Evolutionary conservation across 2,329 filamentous ascomycete species (phyloP).

Genomic region (Onygena corvina): DNA sequence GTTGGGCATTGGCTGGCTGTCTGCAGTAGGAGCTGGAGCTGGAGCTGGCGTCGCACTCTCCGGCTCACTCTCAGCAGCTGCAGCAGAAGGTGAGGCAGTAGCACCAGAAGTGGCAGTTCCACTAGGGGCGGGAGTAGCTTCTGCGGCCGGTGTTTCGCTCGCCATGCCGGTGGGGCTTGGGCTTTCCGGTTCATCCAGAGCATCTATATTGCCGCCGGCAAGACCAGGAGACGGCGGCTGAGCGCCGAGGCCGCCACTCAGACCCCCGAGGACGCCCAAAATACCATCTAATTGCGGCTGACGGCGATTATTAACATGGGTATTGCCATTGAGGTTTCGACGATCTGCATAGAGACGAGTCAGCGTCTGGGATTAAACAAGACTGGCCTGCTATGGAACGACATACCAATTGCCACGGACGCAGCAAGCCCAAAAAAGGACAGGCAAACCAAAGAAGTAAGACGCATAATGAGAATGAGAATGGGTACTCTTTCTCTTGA

Average conservation of each 20-base stretch:
- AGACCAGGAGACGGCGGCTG: neutral
- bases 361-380: neutral
- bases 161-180: neutral
- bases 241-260: neutral
- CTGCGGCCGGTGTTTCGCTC: neutral
- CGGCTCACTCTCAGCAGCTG: neutral
- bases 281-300: neutral
- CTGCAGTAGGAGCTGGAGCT: neutral
- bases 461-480: constrained; percentile 1
- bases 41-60: neutral
- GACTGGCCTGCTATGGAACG: neutral
- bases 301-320: neutral
- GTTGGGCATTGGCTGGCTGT: neutral
- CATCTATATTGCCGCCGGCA: neutral
- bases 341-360: neutral
- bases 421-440: constrained; percentile 9
- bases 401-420: constrained; percentile 11
- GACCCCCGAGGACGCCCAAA: neutral
- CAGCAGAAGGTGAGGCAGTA: neutral
- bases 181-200: neutral
- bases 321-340: neutral
- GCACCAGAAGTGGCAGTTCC: neutral
- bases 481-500: neutral
- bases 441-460: neutral
- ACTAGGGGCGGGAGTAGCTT: neutral